Evolutionary conservation across 495 filamentous ascomycete genomes (phyloP), one percentile per base, ranked within the genome.

Genomic region (Penicillium malachiteum): DNA sequence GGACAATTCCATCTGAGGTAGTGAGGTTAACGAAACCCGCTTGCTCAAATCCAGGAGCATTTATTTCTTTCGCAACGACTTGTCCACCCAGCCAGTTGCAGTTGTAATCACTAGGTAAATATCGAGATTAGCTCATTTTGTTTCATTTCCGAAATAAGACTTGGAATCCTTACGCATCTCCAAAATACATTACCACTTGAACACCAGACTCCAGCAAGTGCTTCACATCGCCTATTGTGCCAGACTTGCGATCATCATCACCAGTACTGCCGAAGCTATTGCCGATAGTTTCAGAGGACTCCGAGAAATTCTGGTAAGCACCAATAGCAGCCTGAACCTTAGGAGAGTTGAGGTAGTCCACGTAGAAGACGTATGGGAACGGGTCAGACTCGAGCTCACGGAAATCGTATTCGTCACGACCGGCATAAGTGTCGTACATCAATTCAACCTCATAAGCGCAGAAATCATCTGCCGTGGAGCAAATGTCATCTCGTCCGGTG

Each of bases 351-450:
- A 88, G 73, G 60, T 87, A 88, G n/a, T 76, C 66, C 16, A 65
- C 65, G 59, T 82, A 88, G 64, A 80, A 85, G 3, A 49, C 56
- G 53, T 82, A 81, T 0, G 85, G 85, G 68, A 85, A 86, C 5
- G 83, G 84, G 61, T 87, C 84, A 0, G 78, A 75, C 0, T 48
- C 69, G 13, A 84, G 64, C 50, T 84, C 78, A 10, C 84, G 78
- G 61, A 85, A 67, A 56, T 87, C 84, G 58, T 85, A 85, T 63
- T 86, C 83, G 59, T 84, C 81, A 14, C 84, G 71, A 0, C 72
- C 72, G 0, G 76, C 68, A 58, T 81, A 75, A 33, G 63, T 63
- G 57, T 85, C 82, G 50, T 79, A 82, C 10, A 82, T 58, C 7
- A 43, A 63, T 55, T 86, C 82, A 6, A 86, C 81, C 9, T 81